These are phyloP conservation scores for Huntiella abstrusa DNA, from an alignment of 2,329 filamentous ascomycete genomes.

Conservation along the genomic window DNA sequence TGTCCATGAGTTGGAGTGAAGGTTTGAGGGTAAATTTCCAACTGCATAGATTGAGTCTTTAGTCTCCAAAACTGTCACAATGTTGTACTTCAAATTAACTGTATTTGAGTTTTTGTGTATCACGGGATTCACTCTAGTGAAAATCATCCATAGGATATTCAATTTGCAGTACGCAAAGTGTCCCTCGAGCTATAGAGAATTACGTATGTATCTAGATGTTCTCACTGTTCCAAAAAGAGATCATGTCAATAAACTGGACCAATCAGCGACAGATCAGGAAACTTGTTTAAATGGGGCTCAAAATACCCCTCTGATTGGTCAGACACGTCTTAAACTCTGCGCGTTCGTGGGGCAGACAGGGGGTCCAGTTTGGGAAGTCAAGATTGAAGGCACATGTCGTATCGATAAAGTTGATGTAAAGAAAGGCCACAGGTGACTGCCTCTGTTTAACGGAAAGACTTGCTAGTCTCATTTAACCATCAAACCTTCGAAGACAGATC, in stretches of 20 bases:
- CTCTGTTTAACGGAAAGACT: background rate
- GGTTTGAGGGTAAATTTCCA: no score
- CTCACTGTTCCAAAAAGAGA: background rate
- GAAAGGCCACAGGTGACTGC: background rate
- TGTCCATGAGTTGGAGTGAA: no score
- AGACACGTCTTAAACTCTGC: conserved; percentile 5
- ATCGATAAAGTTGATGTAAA: background rate
- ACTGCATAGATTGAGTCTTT: no score
- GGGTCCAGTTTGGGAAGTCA: background rate
- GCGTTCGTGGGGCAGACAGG: conserved; percentile 7
- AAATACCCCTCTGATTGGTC: conserved; percentile 3
- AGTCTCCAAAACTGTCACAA: no score
- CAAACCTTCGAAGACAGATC: background rate
- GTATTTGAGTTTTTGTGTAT: no score
- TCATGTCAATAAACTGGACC: background rate
- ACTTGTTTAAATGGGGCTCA: no score
- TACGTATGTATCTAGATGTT: background rate
- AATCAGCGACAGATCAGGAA: background rate
- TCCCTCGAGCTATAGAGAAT: no score
- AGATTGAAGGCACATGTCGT: background rate
- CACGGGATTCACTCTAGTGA: no score
- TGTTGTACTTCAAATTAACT: no score
- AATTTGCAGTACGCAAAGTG: no score
- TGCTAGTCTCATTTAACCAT: background rate
- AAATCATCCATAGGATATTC: no score